phyloP scores from a whole-genome alignment of 192 early-diverging fungal genomes.

The Physocladia obscura region DNA sequence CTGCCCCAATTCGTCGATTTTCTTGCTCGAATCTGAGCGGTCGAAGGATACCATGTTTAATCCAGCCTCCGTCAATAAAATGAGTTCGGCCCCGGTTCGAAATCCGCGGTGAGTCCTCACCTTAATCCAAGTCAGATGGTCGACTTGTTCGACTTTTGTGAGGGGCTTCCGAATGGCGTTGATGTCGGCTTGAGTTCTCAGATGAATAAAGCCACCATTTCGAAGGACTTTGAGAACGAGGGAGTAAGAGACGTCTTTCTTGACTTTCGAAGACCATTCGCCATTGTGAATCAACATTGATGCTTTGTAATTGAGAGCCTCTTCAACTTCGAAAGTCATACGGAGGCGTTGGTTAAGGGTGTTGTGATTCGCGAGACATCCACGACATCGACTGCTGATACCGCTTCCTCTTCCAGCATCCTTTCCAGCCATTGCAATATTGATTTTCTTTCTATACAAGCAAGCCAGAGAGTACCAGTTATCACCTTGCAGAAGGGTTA shows the following conservation, averaged over 20 bases:
- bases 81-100: not conserved
- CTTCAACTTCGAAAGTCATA: not conserved
- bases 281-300: not conserved
- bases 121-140: not conserved
- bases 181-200: not conserved
- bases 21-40: too few species aligned
- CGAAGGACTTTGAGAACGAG: not conserved
- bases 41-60: too few species aligned
- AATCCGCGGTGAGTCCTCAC: not conserved
- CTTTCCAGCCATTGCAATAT: not conserved
- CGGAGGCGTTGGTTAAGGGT: not conserved
- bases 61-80: too few species aligned
- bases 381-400: not conserved
- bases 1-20: too few species aligned
- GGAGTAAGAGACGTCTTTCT: not conserved
- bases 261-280: not conserved
- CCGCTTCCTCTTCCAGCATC: not conserved
- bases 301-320: not conserved
- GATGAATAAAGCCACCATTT: not conserved
- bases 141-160: not conserved
- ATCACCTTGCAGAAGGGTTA: not conserved
- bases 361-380: slow-evolving; percentile 1
- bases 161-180: not conserved
- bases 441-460: not conserved
- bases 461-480: not conserved